phyloP scores from a whole-genome alignment of 306 rosid genomes.

The Dryas alaskensis region DNA sequence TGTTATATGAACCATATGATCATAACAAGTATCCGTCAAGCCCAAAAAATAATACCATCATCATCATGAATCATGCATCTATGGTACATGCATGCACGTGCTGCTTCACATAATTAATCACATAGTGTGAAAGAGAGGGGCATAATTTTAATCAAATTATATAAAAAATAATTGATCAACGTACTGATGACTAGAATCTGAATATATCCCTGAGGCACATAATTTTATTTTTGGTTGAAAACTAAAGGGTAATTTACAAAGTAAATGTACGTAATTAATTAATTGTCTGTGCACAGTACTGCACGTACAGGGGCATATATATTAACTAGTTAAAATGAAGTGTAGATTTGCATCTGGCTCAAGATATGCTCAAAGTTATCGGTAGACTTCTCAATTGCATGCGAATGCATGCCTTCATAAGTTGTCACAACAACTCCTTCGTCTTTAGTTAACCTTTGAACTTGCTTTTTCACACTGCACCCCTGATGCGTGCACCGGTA shows the following conservation, averaged over 20 bases:
- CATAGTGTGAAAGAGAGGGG: no score
- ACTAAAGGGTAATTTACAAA: neutral
- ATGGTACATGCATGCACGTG: no score
- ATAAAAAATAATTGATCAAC: no score
- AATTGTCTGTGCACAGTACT: neutral
- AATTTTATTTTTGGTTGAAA: conserved; percentile 1
- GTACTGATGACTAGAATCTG: neutral
- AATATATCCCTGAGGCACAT: neutral
- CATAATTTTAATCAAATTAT: no score
- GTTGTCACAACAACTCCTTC: conserved; percentile 49
- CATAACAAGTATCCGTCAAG: no score
- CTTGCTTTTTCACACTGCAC: conserved; percentile 53
- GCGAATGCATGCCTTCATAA: conserved; percentile 52
- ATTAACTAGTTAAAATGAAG: conserved; percentile 4
- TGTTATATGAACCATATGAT: no score
- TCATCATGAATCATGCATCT: no score
- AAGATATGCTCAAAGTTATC: conserved; percentile 57
- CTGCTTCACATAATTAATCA: no score
- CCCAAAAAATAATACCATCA: no score
- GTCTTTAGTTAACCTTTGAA: conserved; percentile 46
- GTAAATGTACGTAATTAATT: neutral
- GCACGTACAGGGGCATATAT: no score
- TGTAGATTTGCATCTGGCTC: conserved; percentile 49
- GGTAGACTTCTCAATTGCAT: conserved; percentile 46
- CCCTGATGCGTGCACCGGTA: conserved; percentile 53